A percentile compares a stretch with the other conserved stretches of the same genome.
These are phyloP conservation scores for Fusarium lyarnte DNA, from an alignment of 2,329 filamentous ascomycete genomes.

Conservation along the genomic window DNA sequence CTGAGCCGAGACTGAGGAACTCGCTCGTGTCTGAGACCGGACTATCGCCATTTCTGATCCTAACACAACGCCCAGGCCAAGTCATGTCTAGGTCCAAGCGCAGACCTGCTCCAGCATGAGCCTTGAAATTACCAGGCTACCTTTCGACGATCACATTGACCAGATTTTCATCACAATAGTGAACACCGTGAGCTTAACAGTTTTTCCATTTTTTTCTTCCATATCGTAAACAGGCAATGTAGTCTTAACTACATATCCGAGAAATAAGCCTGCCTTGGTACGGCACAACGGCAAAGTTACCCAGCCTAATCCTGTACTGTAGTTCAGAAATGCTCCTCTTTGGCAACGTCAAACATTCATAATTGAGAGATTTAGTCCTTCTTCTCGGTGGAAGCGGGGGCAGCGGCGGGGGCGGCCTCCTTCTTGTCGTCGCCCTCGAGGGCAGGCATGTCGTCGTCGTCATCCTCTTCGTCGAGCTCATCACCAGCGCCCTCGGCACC, in stretches of 20 bases:
- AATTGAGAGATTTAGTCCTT: slow-evolving; percentile 47
- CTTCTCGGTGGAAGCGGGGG: slow-evolving; percentile 50
- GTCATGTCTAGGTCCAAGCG: no score
- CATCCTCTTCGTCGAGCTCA: slow-evolving; percentile 65
- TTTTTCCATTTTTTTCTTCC: slow-evolving; percentile 38
- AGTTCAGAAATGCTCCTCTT: slow-evolving; percentile 34
- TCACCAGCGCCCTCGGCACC: slow-evolving; percentile 60
- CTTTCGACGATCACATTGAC: background rate
- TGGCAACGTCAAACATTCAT: slow-evolving; percentile 32
- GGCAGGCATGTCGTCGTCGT: slow-evolving; percentile 86
- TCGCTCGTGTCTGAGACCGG: background rate
- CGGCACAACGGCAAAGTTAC: slow-evolving; percentile 40
- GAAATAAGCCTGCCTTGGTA: slow-evolving; percentile 34
- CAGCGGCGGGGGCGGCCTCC: slow-evolving; percentile 46
- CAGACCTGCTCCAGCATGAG: background rate
- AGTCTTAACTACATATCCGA: slow-evolving; percentile 30
- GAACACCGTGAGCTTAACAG: slow-evolving; percentile 21
- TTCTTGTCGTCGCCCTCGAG: slow-evolving; percentile 72
- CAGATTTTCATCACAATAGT: background rate
- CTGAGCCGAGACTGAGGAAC: background rate
- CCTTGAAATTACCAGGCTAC: background rate
- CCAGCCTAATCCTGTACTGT: slow-evolving; percentile 34
- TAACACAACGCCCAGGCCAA: background rate
- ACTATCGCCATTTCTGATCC: background rate
- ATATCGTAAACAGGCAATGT: slow-evolving; percentile 37